Conservation (phyloP, 495 filamentous ascomycete genomes). For the Neurospora tetrasperma region DNA sequence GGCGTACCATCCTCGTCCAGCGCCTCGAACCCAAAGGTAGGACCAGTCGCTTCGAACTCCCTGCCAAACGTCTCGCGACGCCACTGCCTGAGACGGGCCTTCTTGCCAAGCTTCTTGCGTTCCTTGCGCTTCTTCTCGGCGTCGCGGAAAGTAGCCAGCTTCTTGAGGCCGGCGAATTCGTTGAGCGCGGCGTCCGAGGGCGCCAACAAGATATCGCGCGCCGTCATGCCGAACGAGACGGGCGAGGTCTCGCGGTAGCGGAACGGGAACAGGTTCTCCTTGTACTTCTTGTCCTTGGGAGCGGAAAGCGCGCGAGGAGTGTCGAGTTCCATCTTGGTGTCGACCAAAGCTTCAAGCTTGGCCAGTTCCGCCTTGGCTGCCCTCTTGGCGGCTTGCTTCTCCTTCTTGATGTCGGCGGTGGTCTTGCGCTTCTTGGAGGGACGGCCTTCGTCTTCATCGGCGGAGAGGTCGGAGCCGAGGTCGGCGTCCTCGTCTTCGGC, state of each 20-base stretch:
- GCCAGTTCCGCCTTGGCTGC: slow-evolving; percentile 66
- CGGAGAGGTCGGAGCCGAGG: slow-evolving; percentile 9
- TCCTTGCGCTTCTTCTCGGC: slow-evolving; percentile 78
- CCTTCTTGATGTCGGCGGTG: slow-evolving; percentile 51
- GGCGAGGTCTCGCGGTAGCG: slow-evolving; percentile 92
- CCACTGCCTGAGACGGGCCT: slow-evolving; percentile 82
- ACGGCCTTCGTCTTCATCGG: slow-evolving; percentile 26
- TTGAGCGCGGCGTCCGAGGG: slow-evolving; percentile 74
- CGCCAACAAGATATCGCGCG: slow-evolving; percentile 86
- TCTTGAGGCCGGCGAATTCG: slow-evolving; percentile 86
- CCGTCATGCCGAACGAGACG: slow-evolving; percentile 74
- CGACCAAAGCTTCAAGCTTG: slow-evolving; percentile 78
- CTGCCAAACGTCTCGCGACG: slow-evolving; percentile 83
- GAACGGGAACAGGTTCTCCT: slow-evolving; percentile 40
- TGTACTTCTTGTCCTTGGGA: slow-evolving; percentile 12
- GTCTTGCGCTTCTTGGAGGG: slow-evolving; percentile 50
- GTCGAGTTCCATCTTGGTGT: slow-evolving; percentile 66
- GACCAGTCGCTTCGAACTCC: slow-evolving; percentile 38
- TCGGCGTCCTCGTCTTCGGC: slow-evolving; percentile 25
- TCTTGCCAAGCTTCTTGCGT: slow-evolving; percentile 80
- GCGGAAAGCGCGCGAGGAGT: slow-evolving; percentile 44
- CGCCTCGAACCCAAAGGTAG: slow-evolving; percentile 36
- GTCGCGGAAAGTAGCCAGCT: slow-evolving; percentile 82
- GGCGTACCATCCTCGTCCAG: slow-evolving; percentile 5
- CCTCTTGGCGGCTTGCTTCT: slow-evolving; percentile 60